phyloP scores from a whole-genome alignment of 1,284 basidiomycete genomes.

The Sanghuangporus baumii region DNA sequence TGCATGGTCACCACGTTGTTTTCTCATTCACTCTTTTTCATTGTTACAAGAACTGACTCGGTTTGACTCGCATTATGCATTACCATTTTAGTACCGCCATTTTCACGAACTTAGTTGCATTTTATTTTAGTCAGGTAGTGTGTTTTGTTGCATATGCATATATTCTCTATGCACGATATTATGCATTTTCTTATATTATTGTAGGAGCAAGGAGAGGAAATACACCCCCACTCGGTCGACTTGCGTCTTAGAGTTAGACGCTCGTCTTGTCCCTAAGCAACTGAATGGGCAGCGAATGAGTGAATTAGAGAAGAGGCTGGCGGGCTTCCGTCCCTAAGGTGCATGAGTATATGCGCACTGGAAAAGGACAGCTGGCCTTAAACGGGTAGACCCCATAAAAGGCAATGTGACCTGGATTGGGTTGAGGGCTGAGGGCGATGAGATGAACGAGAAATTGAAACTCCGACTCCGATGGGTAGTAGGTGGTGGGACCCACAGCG shows the following conservation, averaged over 20 bases:
- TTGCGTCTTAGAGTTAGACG: no score
- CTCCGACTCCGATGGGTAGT: background rate
- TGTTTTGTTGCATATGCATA: background rate
- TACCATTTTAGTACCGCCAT: background rate
- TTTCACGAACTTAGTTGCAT: no score
- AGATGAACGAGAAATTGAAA: no score
- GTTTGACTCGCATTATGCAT: background rate
- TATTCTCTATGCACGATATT: background rate
- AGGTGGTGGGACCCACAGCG: background rate
- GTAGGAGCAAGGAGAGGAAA: no score
- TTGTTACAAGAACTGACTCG: background rate
- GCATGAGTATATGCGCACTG: no score
- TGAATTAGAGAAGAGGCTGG: background rate
- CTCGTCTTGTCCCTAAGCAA: no score
- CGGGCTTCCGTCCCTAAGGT: background rate
- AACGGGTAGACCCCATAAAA: background rate
- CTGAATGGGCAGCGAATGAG: no score
- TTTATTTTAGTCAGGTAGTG: background rate
- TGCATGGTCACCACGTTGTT: background rate
- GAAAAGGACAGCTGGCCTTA: background rate
- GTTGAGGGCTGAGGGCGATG: background rate
- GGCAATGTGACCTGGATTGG: background rate
- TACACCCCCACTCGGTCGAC: no score
- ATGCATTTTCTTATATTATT: no score
- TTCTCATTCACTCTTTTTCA: background rate